These are phyloP conservation scores for Phytophthora megakarya DNA, from an alignment of 352 stramenopile genomes.

Conservation along the genomic window DNA sequence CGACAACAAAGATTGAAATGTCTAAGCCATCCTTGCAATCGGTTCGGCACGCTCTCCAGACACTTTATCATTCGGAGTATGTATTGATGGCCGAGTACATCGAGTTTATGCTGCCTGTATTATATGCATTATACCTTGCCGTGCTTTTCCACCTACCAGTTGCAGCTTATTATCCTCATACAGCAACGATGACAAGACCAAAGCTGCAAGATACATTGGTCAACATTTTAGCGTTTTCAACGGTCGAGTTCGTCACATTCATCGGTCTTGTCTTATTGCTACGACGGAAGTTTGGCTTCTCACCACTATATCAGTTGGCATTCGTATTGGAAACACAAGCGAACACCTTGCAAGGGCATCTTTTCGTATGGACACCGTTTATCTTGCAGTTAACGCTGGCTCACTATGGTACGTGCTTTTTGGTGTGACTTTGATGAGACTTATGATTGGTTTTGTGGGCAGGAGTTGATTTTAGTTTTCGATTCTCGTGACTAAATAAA, in stretches of 20 bases:
- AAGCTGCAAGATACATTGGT: background rate
- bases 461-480: background rate
- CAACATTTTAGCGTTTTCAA: conserved; percentile 16
- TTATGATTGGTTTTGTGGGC: background rate
- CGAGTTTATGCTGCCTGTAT: conserved; percentile 28
- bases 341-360: conserved; percentile 19
- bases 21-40: background rate
- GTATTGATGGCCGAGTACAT: conserved; percentile 35
- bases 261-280: conserved; percentile 16
- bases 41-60: conserved; percentile 11
- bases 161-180: conserved; percentile 11
- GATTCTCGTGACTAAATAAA: background rate
- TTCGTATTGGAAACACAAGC: conserved; percentile 44
- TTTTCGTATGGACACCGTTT: conserved; percentile 21
- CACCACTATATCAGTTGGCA: conserved; percentile 31
- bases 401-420: conserved; percentile 24
- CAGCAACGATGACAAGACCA: conserved; percentile 3
- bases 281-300: conserved; percentile 27
- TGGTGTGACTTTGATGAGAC: no score
- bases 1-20: background rate
- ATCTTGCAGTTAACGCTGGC: conserved; percentile 31
- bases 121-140: conserved; percentile 28
- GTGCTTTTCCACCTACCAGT: conserved; percentile 17
- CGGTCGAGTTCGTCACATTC: conserved; percentile 22
- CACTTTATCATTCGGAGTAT: conserved; percentile 37